phyloP scores from a whole-genome alignment of 495 filamentous ascomycete species.

The Apodospora peruviana region DNA sequence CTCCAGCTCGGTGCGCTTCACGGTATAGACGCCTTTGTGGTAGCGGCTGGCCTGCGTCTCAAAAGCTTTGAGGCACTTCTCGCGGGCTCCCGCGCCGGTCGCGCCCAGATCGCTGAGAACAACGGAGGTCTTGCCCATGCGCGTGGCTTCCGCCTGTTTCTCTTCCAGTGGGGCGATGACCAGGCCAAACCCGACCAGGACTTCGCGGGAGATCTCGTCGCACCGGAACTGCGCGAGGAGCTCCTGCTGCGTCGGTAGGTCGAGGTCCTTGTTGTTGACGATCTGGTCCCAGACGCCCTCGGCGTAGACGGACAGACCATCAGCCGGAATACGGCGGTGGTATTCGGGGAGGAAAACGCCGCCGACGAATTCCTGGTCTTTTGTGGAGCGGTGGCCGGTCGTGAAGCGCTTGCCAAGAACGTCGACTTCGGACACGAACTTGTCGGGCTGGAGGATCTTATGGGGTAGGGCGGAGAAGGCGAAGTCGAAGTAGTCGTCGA shows the following conservation, averaged over 20 bases:
- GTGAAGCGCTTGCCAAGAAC: conserved; percentile 78
- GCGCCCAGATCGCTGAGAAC: conserved; percentile 72
- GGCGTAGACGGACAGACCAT: conserved; percentile 89
- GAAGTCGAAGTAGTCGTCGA: conserved; percentile 97
- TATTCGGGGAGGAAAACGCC: conserved; percentile 91
- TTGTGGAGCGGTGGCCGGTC: conserved; percentile 62
- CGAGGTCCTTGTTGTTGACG: conserved; percentile 95
- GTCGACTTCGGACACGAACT: conserved; percentile 74
- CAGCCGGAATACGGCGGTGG: conserved; percentile 90
- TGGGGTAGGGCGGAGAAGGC: conserved; percentile 93
- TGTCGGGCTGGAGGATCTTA: conserved; percentile 93
- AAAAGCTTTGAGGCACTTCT: conserved; percentile 73
- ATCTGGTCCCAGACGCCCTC: conserved; percentile 97
- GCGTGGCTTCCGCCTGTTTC: conserved; percentile 66
- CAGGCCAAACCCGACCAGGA: conserved; percentile 76
- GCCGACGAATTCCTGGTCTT: conserved; percentile 67
- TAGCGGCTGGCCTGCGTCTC: conserved; percentile 88
- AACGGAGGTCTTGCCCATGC: conserved; percentile 63
- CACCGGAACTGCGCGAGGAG: conserved; percentile 94
- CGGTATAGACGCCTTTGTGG: conserved; percentile 87
- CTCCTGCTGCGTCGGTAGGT: conserved; percentile 95
- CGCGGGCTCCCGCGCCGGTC: conserved; percentile 65
- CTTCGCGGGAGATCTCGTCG: conserved; percentile 89
- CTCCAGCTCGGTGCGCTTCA: conserved; percentile 80
- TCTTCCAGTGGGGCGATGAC: conserved; percentile 81